Evolutionary conservation across 2,329 filamentous ascomycete genomes (phyloP), one percentile per base, ranked within the genome.

Genomic region (Colletotrichum australisinense): DNA sequence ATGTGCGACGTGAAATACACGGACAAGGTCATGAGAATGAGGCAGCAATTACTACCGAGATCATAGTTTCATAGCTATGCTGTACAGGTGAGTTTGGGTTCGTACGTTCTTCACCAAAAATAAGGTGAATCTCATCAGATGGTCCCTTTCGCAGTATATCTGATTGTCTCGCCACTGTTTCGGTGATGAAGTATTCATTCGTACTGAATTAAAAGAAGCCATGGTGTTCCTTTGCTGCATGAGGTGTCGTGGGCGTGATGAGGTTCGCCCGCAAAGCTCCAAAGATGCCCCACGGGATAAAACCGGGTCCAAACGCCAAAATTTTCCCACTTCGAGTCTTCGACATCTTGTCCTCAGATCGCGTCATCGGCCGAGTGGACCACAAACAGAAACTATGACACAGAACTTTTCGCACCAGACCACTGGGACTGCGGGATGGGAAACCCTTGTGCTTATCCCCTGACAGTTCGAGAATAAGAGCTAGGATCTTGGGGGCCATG

Each of bases 351-450:
- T 42, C 71, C 67, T 73, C 46, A 26, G 67, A 73, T 73, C 60
- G 71, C 71, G 71, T 73, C 71, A 73, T 73, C 71, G 67, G 71
- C n/a, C 30, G 12, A 59, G 71, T 73, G 71, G 67, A 62, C 71
- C 71, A 65, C 56, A 73, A 66, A 66, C 46, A 73, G 71, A 73
- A 70, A 73, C 71, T 71, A 73, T 73, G 71, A 73, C 71, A 73
- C 71, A 73, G 67, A 66, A 26, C 38, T 66, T 53, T 14, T 52
- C 46, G 14, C 53, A 35, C 67, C 60, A 71, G 67, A 22, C 71
- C 71, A 56, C 66, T 64, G 70, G 70, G 42, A 55, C 59, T 14
- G 5, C 11, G 11, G 32, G n/a, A 57, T 63, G 38, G 24, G 24
- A 62, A 63, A 38, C 46, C 70, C 59, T 49, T 58, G 66, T 8